These are phyloP conservation scores for Lachancea sp. DNA, from an alignment of 805 yeast genomes.

Conservation along the genomic window DNA sequence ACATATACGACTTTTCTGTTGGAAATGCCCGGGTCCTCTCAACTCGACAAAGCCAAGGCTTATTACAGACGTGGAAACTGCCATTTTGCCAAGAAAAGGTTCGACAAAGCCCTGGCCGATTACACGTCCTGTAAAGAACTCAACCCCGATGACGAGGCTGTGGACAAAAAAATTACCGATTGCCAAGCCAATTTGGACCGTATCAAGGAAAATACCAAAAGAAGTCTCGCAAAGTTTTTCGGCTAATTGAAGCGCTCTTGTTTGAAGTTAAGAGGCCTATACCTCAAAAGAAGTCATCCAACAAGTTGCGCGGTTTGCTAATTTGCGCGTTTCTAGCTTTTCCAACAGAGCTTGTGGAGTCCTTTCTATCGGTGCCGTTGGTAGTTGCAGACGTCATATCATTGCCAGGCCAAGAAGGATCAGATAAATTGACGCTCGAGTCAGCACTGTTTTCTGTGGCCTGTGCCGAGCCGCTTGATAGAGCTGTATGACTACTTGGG, in stretches of 20 bases:
- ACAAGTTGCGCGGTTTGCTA: conserved; percentile 10
- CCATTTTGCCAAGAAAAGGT: conserved; percentile 39
- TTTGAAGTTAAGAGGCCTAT: too few relatives aligned
- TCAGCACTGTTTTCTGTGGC: background rate
- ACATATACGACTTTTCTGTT: conserved; percentile 52
- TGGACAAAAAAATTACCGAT: conserved; percentile 38
- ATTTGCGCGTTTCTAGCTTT: background rate
- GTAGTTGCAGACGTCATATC: background rate
- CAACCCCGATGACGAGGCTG: conserved; percentile 45
- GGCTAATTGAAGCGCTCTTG: conserved; percentile 12
- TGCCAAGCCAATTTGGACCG: conserved; percentile 38
- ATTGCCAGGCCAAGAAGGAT: background rate
- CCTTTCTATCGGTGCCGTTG: background rate
- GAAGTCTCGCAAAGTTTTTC: conserved; percentile 60
- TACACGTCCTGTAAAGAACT: conserved; percentile 39
- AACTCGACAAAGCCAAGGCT: conserved; percentile 50
- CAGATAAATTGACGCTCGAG: background rate
- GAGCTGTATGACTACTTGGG: background rate
- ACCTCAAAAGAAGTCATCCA: conserved; percentile 15
- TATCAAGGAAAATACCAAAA: conserved; percentile 44
- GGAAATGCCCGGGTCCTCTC: conserved; percentile 39
- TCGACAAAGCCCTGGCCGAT: conserved; percentile 43
- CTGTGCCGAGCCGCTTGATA: background rate
- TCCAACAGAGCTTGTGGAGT: background rate
- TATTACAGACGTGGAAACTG: conserved; percentile 50